Base-by-base conservation (phyloP, 768 basidiomycete genomes). In the Podaxis rugospora region DNA sequence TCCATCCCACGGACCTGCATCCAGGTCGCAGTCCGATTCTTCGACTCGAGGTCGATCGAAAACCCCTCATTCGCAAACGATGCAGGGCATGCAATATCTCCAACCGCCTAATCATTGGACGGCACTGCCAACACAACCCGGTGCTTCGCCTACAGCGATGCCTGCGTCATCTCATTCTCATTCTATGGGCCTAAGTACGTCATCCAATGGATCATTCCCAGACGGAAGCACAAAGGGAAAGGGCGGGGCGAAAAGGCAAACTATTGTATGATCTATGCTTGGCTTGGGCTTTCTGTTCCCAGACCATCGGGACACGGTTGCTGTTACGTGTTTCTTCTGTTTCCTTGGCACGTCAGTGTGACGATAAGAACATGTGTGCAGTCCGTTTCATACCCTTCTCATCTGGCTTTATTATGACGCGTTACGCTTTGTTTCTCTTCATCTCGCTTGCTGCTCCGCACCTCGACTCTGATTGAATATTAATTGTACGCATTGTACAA, bases 71-170 rank as follows among this genome's bases (percentile, higher is more conserved):
- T 63, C 66, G 16, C 71, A 55, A 47, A 49, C 42, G 32, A 39
- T 49, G 28, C 46, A 36, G 13, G 47, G 37, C 13, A 18, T 68
- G 11, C 69, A 68, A 36, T 71, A 70, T 36, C 51, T 65, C 36
- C 76, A 74, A 18, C 64, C 63, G 1, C 74, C 73, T 0, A 80
- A 69, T 63, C 76, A 78, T 1, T 82, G 79, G 80, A 77, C 76
- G 2, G 76, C 78, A 11, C 65, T 77, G 25, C 79, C 79, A 9
- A 67, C 73, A n/a, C 70, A 72, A 52, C 68, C 51, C 23, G 75
- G 75, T 3, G 64, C 62, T 28, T 55, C 69, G 9, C 72, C 74
- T 3, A 65, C 59, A 54, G 66, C 66, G 10, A 74, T 73, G 68
- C 68, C 70, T 5, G 61, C 65, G 32, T 66, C 64, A 3, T 42